These are phyloP conservation scores for Cladosporium cucumerinum DNA, from an alignment of 2,329 filamentous ascomycete genomes.

Conservation along the genomic window DNA sequence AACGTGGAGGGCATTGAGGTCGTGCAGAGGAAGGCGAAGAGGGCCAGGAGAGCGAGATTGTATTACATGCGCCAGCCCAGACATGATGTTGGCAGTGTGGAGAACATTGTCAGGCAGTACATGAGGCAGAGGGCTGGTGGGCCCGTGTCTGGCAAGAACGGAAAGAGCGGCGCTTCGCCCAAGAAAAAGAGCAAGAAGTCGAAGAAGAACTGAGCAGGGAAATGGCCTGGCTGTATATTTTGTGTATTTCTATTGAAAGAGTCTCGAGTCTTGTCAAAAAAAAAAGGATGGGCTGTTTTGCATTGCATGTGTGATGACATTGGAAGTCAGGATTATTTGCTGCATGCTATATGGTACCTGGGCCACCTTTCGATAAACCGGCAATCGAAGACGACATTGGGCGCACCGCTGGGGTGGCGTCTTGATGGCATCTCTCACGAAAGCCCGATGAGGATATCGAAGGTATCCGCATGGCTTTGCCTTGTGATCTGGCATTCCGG, in stretches of 20 bases:
- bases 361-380: not conserved
- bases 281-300: not conserved
- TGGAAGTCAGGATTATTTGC: not conserved
- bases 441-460: not conserved
- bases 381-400: not conserved
- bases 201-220: conserved; percentile 30
- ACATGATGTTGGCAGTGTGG: conserved; percentile 83
- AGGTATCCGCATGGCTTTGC: not conserved
- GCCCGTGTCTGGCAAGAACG: conserved; percentile 14
- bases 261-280: not conserved
- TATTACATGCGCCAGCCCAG: conserved; percentile 87
- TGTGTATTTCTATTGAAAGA: conserved; percentile 4
- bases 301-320: not conserved
- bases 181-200: conserved; percentile 32
- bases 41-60: conserved; percentile 79
- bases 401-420: too few species aligned
- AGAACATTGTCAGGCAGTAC: conserved; percentile 71
- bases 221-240: not conserved
- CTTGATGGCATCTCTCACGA: not conserved
- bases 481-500: not conserved
- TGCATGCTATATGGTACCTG: not conserved
- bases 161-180: conserved; percentile 15
- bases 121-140: conserved; percentile 51
- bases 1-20: conserved; percentile 89
- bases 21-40: conserved; percentile 79